phyloP scores from a whole-genome alignment of 345 rosid species.

The Salix brachista region DNA sequence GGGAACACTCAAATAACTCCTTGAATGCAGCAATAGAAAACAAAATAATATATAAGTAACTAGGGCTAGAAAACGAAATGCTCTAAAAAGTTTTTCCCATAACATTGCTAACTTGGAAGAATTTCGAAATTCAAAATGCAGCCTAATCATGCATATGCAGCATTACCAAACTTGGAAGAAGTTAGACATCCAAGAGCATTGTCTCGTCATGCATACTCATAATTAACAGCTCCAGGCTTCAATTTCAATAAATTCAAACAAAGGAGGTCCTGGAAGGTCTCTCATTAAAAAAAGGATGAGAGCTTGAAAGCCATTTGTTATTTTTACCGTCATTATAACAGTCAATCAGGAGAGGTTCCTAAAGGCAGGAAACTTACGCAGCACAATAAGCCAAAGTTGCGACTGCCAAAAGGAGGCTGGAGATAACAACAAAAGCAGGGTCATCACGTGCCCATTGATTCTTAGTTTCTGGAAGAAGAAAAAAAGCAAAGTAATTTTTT shows the following conservation, averaged over 20 bases:
- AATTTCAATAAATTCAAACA: neutral
- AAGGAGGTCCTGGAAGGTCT: neutral
- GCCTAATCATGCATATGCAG: neutral
- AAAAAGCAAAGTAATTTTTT: constrained; percentile 2
- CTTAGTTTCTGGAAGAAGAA: constrained; percentile 76
- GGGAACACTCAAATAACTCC: neutral
- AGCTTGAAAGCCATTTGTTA: neutral
- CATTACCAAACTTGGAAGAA: neutral
- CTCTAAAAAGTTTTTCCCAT: neutral
- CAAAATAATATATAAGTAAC: neutral
- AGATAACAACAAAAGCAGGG: constrained; percentile 97
- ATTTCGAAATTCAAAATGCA: neutral
- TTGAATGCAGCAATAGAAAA: neutral
- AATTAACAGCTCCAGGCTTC: neutral
- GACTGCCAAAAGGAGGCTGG: constrained; percentile 75
- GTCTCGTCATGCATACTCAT: neutral
- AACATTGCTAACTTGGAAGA: neutral
- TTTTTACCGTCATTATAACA: neutral
- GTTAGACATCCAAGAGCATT: neutral
- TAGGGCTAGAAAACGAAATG: neutral
- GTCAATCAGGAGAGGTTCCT: neutral
- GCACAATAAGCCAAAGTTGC: constrained; percentile 91
- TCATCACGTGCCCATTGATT: constrained; percentile 99
- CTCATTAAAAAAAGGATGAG: neutral
- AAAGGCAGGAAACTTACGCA: constrained; percentile 58